Conservation (phyloP, 371 early-diverging fungal genomes). For the Mucor ambiguus region DNA sequence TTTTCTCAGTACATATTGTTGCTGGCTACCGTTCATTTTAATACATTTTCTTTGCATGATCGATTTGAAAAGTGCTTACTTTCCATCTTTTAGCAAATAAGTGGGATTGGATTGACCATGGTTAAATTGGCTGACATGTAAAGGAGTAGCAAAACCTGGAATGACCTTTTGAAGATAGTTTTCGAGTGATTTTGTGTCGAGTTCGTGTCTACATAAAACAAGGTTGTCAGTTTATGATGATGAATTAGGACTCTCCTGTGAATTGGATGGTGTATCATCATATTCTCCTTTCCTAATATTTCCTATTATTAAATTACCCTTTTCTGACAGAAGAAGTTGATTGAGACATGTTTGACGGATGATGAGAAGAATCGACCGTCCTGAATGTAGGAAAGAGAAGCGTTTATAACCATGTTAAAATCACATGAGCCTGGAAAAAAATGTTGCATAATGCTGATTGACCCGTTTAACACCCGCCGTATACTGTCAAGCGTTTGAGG, state of each 20-base stretch:
- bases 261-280: not conserved
- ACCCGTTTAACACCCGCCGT: not conserved
- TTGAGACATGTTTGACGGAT: constrained; percentile 16
- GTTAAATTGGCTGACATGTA: constrained; percentile 80
- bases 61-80: constrained; percentile 36
- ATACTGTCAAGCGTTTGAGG: not conserved
- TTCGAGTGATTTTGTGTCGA: constrained; percentile 60
- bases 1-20: constrained; percentile 84
- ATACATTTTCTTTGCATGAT: not conserved
- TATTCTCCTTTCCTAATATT: not conserved
- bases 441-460: constrained; percentile 1
- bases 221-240: not conserved
- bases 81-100: constrained; percentile 70
- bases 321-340: constrained; percentile 33
- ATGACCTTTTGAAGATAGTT: constrained; percentile 51
- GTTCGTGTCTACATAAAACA: constrained; percentile 53
- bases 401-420: not conserved
- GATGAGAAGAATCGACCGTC: not conserved
- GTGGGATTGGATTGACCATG: constrained; percentile 94
- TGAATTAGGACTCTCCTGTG: not conserved
- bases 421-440: constrained; percentile 13
- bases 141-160: constrained; percentile 62
- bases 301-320: constrained; percentile 22
- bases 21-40: constrained; percentile 30
- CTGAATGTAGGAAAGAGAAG: not conserved